A percentile compares a stretch with the other conserved stretches of the same genome.
phyloP scores from a whole-genome alignment of 306 rosid genomes.

The Citrullus amarus region DNA sequence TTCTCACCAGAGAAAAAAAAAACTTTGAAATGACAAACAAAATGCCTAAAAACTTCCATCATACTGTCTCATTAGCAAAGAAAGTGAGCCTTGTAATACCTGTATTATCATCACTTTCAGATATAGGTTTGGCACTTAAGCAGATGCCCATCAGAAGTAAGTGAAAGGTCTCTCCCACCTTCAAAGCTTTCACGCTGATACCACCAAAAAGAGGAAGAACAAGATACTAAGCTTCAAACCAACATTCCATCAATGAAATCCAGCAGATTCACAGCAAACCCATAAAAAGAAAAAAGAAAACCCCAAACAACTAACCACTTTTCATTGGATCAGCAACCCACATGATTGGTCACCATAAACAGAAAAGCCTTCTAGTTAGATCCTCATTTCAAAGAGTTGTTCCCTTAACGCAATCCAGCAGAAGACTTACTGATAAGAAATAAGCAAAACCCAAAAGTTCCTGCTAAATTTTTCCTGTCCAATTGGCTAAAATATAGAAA shows the following conservation, averaged over 20 bases:
- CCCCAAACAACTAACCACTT: background rate
- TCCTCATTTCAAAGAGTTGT: background rate
- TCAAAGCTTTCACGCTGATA: background rate
- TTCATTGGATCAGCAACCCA: background rate
- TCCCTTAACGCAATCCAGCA: background rate
- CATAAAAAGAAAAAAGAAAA: background rate
- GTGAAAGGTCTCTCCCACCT: background rate
- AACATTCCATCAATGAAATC: background rate
- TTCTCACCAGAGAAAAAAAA: background rate
- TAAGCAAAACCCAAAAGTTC: background rate
- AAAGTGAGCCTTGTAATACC: conserved; percentile 14
- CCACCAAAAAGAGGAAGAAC: background rate
- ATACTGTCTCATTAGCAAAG: background rate
- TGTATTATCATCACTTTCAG: conserved; percentile 15
- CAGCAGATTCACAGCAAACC: background rate
- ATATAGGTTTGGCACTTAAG: conserved; percentile 22
- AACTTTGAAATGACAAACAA: background rate
- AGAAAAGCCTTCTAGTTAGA: background rate
- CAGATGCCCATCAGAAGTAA: conserved; percentile 38
- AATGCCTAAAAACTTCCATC: conserved; percentile 1
- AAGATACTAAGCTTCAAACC: background rate
- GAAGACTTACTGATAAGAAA: background rate
- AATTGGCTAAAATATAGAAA: background rate
- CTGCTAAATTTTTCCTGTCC: background rate
- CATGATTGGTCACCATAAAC: background rate